Evolutionary conservation across 805 yeast species (phyloP).

Genomic region (Lipomyces lipofer): DNA sequence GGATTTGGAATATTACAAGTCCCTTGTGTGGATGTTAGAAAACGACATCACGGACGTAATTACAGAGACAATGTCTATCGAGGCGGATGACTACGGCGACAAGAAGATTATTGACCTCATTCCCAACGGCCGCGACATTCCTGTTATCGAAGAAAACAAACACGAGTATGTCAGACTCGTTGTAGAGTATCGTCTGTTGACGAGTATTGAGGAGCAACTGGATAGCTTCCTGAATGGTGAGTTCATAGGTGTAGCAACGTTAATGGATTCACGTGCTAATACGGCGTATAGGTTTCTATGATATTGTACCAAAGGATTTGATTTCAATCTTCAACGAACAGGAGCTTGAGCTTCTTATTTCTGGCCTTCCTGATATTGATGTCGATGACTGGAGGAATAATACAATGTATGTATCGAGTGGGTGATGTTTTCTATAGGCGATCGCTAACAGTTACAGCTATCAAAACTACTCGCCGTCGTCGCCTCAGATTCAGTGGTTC

Average conservation of each 20-base stretch:
- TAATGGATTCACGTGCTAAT: background rate
- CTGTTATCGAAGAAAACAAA: constrained; percentile 89
- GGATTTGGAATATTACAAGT: constrained; percentile 89
- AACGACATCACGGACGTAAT: constrained; percentile 95
- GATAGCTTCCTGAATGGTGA: constrained; percentile 60
- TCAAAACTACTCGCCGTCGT: constrained; percentile 76
- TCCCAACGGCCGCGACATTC: constrained; percentile 76
- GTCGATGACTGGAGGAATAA: constrained; percentile 94
- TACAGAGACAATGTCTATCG: constrained; percentile 91
- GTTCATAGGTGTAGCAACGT: constrained; percentile 3
- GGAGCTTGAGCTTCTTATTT: constrained; percentile 85
- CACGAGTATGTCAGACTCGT: constrained; percentile 82
- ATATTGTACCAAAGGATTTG: constrained; percentile 79
- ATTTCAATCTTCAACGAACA: constrained; percentile 91
- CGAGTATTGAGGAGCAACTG: constrained; percentile 84
- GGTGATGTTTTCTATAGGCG: background rate
- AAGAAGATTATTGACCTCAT: constrained; percentile 78
- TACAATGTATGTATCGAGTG: constrained; percentile 48
- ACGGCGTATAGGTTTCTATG: constrained; percentile 72
- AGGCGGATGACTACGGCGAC: constrained; percentile 90
- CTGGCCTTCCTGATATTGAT: constrained; percentile 95
- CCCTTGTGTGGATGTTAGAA: constrained; percentile 92
- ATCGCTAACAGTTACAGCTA: constrained; percentile 41
- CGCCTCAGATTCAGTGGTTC: constrained; percentile 91
- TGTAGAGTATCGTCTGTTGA: constrained; percentile 81